Conservation (phyloP, 75 land plant species). For the Adiantum capillusveneris region DNA sequence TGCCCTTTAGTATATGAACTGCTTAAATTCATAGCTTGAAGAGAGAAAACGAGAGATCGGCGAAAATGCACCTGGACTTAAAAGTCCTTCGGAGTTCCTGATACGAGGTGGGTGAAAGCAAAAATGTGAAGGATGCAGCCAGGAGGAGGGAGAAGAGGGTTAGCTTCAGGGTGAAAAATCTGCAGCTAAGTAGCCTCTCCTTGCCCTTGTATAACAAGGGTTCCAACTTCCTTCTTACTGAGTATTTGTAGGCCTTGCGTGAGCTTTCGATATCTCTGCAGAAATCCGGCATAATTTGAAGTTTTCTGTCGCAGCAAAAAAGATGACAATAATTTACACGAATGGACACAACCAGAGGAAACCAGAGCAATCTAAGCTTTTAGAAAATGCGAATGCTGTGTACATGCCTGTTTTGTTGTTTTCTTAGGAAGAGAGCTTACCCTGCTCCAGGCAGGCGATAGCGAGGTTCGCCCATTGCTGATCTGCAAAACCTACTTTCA, state of each 20-base stretch:
- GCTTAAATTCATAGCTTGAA: too few relatives aligned
- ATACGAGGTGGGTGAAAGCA: conserved; percentile 29
- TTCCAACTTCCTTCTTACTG: conserved; percentile 11
- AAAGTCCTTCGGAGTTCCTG: conserved; percentile 19
- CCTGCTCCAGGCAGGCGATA: conserved; percentile 12
- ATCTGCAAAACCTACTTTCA: neutral
- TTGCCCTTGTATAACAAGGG: neutral
- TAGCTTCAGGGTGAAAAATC: conserved; percentile 29
- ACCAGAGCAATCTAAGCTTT: neutral
- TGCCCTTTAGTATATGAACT: too few relatives aligned
- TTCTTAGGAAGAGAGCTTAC: conserved; percentile 13
- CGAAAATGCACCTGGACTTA: neutral
- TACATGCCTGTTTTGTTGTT: neutral
- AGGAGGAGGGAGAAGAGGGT: conserved; percentile 26
- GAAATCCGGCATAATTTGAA: neutral
- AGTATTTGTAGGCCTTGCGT: neutral
- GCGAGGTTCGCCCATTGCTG: conserved; percentile 12
- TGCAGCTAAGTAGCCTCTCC: conserved; percentile 31
- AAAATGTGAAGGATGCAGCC: conserved; percentile 26
- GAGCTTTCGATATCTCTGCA: neutral
- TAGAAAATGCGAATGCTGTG: neutral
- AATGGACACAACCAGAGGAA: neutral
- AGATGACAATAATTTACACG: neutral
- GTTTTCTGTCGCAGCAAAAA: neutral
- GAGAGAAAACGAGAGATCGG: too few relatives aligned